Conservation (phyloP, 306 rosid genomes). For the Quercus gilva region DNA sequence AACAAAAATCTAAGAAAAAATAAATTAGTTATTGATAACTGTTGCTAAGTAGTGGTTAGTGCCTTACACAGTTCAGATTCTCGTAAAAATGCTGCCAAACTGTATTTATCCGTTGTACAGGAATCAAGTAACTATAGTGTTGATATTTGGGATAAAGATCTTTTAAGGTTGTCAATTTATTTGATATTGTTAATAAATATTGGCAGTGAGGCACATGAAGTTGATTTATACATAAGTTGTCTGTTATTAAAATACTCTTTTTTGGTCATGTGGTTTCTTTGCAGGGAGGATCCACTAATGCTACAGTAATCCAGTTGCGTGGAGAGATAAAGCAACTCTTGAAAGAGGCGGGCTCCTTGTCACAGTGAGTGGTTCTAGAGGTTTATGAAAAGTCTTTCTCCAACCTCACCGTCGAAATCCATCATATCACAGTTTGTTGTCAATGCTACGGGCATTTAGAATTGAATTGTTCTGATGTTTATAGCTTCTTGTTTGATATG, state of each 20-base stretch:
- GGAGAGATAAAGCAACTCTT: slow-evolving; percentile 65
- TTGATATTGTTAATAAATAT: neutral
- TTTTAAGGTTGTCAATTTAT: neutral
- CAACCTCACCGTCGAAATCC: neutral
- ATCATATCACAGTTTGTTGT: neutral
- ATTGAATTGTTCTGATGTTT: neutral
- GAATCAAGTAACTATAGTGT: neutral
- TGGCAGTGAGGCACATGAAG: neutral
- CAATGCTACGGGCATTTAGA: neutral
- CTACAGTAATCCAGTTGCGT: slow-evolving; percentile 44
- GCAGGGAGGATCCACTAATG: slow-evolving; percentile 46
- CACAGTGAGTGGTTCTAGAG: slow-evolving; percentile 60
- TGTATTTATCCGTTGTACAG: neutral
- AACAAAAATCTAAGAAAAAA: too few species aligned
- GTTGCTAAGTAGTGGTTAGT: too few species aligned
- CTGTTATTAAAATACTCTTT: neutral
- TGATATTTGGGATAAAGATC: neutral
- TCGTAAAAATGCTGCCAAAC: too few species aligned
- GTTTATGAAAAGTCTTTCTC: slow-evolving; percentile 1
- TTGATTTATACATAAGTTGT: slow-evolving; percentile 3
- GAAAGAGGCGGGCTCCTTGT: slow-evolving; percentile 73
- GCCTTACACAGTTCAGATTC: too few species aligned
- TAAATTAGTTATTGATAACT: too few species aligned
- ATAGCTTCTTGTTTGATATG: neutral
- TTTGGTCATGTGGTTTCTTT: slow-evolving; percentile 19